A percentile compares a stretch with the other conserved stretches of the same genome.
Conservation (phyloP, 768 basidiomycete species). For the Leccinum obscurum region DNA sequence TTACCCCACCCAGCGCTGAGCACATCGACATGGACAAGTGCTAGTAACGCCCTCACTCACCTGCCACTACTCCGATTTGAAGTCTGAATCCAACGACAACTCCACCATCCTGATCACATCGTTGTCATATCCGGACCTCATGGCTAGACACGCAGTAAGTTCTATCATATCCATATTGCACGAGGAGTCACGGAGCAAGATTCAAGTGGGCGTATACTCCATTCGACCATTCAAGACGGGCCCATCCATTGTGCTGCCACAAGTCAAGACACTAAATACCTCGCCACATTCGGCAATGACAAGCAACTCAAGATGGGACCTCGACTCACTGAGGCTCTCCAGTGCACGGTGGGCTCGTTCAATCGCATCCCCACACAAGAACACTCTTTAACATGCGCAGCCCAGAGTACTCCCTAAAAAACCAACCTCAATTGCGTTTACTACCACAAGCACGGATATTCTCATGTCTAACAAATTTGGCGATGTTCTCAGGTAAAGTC, state of each 20-base stretch:
- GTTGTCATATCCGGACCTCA: slow-evolving; percentile 60
- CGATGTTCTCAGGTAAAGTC: slow-evolving; percentile 76
- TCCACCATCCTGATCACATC: slow-evolving; percentile 35
- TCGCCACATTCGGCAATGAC: slow-evolving; percentile 74
- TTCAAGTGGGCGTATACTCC: slow-evolving; percentile 54
- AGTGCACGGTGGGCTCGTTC: slow-evolving; percentile 55
- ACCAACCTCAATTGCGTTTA: slow-evolving; percentile 65
- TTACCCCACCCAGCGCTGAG: too few species aligned
- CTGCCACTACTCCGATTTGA: too few species aligned
- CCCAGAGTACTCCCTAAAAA: slow-evolving; percentile 81
- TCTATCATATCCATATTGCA: slow-evolving; percentile 1
- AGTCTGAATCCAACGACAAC: too few species aligned
- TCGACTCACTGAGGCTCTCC: slow-evolving; percentile 54
- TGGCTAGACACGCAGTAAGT: slow-evolving; percentile 54
- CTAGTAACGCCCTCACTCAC: too few species aligned
- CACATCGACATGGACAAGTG: too few species aligned
- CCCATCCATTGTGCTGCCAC: slow-evolving; percentile 61
- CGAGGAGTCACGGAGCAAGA: slow-evolving; percentile 14
- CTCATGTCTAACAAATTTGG: slow-evolving; percentile 94
- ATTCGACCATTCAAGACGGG: slow-evolving; percentile 53
- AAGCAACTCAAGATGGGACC: slow-evolving; percentile 74
- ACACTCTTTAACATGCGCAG: slow-evolving; percentile 2
- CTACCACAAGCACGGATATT: slow-evolving; percentile 59
- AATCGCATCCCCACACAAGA: neutral
- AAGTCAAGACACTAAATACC: slow-evolving; percentile 42